Evolutionary conservation across 495 filamentous ascomycete species (phyloP), one percentile per base, ranked within the genome.

Genomic region (Daldinia concentrica): DNA sequence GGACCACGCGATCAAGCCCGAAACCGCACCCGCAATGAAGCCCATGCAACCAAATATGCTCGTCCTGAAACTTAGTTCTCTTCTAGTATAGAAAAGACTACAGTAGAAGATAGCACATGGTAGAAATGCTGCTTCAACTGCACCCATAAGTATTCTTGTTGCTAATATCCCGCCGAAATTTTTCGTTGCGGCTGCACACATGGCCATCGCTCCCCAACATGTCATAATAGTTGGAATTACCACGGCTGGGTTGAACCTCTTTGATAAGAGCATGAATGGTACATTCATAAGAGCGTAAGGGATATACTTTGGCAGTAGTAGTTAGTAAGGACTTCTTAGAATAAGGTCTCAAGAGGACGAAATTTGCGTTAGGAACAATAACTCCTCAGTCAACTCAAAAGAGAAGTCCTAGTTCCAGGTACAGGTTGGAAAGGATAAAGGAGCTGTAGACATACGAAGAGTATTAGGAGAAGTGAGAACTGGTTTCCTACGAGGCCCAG

Each of bases 131-230:
- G 55, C 55, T 74, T 88, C 87, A 30, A 83, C 81, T 5, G 78
- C 80, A 4, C 87, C 87, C 12, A 89, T 79, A 27, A 89, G 80
- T 1, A 89, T 78, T 3, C 87, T 80, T 36, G 80, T 82, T 24
- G 82, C 85, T 52, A 87, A 79, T 17, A 88, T 77, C 17, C 81
- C 76, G 17, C 64, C 64, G 39, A 64, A 69, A 24, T 68, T 77
- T 64, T 69, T 72, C 51, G 60, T 57, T n/a, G 68, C 68, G 27
- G 78, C 78, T 62, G 80, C 74, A n/a, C 77, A 76, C 4, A 82
- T 71, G 6, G 82, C 76, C 26, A 81, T 67, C 12, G 78, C 71
- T 5, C 80, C 79, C 82, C 80, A 83, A n/a, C 56, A 58, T 1
- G 62, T 58, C 61, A 65, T 72, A 61, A 76, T 59, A 19, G 26